Base-by-base conservation (phyloP, 169 alveolate species). In the Babesia ovata region DNA sequence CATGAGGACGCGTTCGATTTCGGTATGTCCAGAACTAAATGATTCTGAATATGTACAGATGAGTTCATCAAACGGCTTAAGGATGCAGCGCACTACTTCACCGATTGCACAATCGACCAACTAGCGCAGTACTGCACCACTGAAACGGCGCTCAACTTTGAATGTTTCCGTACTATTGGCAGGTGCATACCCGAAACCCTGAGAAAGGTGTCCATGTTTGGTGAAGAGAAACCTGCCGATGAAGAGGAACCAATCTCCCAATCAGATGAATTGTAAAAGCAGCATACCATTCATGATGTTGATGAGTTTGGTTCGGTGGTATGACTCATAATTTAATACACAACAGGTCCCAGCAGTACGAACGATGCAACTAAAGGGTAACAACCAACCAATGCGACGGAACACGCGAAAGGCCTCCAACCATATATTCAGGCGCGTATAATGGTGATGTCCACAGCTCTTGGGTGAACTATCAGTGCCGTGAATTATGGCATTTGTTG, bases 141-240 rank as follows among this genome's bases (percentile, higher is more conserved):
- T 13, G 88, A 81, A 12, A 81, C 88, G 22, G 21, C 69, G 14
- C 50, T 71, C 49, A 81, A 81, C 63, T 81, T 81, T 46, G 88
- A 81, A 22, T 81, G 88, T 29, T 81, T 81, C 73, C 66, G 88
- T 9, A 59, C 73, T 24, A 36, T 81, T 6, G 88, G 88, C 2
- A 44, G 63, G 13, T 81, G 88, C 63, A 56, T 81, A 17, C 73
- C 88, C 0, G 36, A 33, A 28, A 56, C 74, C 4, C 10, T 56
- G n/a, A 44, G 85, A 19, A 44, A 16, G 11, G 88, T 71, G n/a
- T 1, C 63, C 72, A 16, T 52, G 19, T 73, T 59, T 0, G 49
- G 28, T 9, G 48, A 17, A 33, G 79, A 36, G n/a, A 45, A 69
- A 56, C 52, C 42, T 12, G 49, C 57, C 57, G 39, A 33, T 33